These are phyloP conservation scores for Rutidosis leptorrhynchoides DNA, from an alignment of 129 eudicot genomes.

Conservation along the genomic window DNA sequence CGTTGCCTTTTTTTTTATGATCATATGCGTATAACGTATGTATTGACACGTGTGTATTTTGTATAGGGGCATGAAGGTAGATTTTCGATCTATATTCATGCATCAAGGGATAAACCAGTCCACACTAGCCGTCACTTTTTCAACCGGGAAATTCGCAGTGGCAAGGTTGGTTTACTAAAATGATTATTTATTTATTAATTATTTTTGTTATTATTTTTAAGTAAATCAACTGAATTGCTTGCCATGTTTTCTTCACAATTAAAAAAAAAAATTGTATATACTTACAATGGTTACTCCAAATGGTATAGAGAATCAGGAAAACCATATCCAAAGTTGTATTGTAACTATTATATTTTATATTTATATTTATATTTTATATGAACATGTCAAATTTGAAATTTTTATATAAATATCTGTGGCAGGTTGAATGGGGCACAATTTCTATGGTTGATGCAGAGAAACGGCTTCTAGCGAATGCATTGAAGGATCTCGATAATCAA, in stretches of 20 bases:
- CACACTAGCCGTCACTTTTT: slow-evolving; percentile 82
- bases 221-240: neutral
- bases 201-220: too few species aligned
- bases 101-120: slow-evolving; percentile 72
- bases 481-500: slow-evolving; percentile 83
- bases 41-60: slow-evolving; percentile 6
- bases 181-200: too few species aligned
- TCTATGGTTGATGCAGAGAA: slow-evolving; percentile 99
- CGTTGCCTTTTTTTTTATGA: neutral
- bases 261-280: too few species aligned
- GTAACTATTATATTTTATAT: neutral
- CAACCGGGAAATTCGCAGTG: slow-evolving; percentile 82
- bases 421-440: slow-evolving; percentile 95
- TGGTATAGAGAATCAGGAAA: neutral
- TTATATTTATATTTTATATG: too few species aligned
- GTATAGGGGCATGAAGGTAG: slow-evolving; percentile 86
- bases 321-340: neutral
- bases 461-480: slow-evolving; percentile 87
- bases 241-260: too few species aligned
- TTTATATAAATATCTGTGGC: slow-evolving; percentile 19
- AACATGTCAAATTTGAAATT: neutral
- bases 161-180: slow-evolving; percentile 44
- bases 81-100: slow-evolving; percentile 87
- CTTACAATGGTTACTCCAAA: neutral
- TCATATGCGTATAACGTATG: neutral